Conservation (phyloP, 1,284 basidiomycete genomes). For the Boletus smithii region DNA sequence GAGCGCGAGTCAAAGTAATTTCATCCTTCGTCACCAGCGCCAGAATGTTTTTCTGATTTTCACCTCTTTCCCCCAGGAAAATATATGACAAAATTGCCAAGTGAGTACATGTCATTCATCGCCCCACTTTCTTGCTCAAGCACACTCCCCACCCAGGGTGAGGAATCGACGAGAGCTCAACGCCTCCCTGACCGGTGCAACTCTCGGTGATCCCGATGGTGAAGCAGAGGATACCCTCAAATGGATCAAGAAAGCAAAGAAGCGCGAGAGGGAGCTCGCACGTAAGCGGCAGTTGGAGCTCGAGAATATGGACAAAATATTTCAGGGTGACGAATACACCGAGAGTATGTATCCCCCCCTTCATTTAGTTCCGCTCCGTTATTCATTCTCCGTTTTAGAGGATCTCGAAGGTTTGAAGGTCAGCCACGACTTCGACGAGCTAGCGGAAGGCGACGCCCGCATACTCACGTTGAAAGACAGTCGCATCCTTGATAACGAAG, state of each 20-base stretch:
- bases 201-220: slow-evolving; percentile 79
- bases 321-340: slow-evolving; percentile 70
- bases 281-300: slow-evolving; percentile 74
- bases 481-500: slow-evolving; percentile 90
- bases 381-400: slow-evolving; percentile 40
- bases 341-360: slow-evolving; percentile 59
- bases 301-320: slow-evolving; percentile 76
- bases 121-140: slow-evolving; percentile 45
- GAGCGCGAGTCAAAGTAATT: slow-evolving; percentile 74
- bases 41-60: slow-evolving; percentile 29
- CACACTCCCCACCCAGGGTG: slow-evolving; percentile 57
- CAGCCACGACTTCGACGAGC: slow-evolving; percentile 87
- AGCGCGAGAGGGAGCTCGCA: slow-evolving; percentile 81
- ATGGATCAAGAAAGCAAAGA: slow-evolving; percentile 90
- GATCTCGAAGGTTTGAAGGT: slow-evolving; percentile 95
- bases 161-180: slow-evolving; percentile 90
- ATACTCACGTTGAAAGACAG: slow-evolving; percentile 97
- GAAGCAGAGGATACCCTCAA: slow-evolving; percentile 73
- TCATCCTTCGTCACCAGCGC: slow-evolving; percentile 12
- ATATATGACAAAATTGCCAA: slow-evolving; percentile 82
- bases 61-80: slow-evolving; percentile 46
- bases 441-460: slow-evolving; percentile 90
- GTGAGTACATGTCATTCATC: slow-evolving; percentile 55
- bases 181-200: slow-evolving; percentile 84
- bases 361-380: neutral